Base-by-base conservation (phyloP, 140 eudicot species). In the Cichorium intybus region DNA sequence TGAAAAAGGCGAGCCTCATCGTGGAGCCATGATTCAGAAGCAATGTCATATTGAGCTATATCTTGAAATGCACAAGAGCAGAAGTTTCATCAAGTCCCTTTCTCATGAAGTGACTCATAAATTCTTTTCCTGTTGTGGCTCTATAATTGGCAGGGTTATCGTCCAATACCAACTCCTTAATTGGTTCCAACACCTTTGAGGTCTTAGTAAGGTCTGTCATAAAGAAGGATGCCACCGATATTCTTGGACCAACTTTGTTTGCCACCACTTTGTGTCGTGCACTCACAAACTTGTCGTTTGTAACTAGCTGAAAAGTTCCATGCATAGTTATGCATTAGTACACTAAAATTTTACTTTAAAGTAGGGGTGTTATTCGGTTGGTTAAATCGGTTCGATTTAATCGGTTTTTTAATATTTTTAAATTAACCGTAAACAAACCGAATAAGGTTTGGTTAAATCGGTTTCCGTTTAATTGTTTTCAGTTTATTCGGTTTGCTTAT, bases 281-380 rank as follows among this genome's bases (percentile, higher is more conserved):
- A 43, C 83, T 83, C 43, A 68, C 70, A 62, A 72, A 83, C 69
- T 59, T 79, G 57, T 76, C 89, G 41, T 83, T 83, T n/a, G 83
- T 23, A 24, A 83, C 66, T 1, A 63, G 69, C 56, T 21, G 39
- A 24, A 45, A n/a, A 24, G 2, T 39, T 39, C 17, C 46, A 39
- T 39, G 3, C 1, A 12, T 2, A 11, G 6, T 1, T 39, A 3
- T 39, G 46, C 5, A 39, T 39, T 39, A 39, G 46, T 39, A 2
- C 6, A 11, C 46, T 39, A 39, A 0, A 39, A 4, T 11, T 37
- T 10, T 0, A 37, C 16, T 37, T 37, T 37, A 10, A 37, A 10
- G 46, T n/a, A n/a, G n/a, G n/a, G n/a, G n/a, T n/a, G n/a, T n/a
- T n/a, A n/a, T n/a, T n/a, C n/a, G n/a, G n/a, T n/a, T n/a, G n/a